These are phyloP conservation scores for Colletotrichum navitas DNA, from an alignment of 2,329 filamentous ascomycete species.

Conservation along the genomic window DNA sequence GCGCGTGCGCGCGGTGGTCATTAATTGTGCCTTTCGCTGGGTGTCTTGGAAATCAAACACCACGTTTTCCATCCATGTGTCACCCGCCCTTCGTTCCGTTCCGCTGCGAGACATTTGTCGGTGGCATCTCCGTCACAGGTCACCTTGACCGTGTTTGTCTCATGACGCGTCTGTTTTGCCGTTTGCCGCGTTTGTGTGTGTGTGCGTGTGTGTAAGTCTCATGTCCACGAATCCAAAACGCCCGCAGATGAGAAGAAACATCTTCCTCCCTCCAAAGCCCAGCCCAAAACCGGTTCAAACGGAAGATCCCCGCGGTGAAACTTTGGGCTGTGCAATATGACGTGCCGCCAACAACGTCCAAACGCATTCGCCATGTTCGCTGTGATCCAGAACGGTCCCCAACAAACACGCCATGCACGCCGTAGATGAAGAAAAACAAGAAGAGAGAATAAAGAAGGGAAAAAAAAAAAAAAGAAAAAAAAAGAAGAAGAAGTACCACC, in stretches of 20 bases:
- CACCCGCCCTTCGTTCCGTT: not conserved
- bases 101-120: conserved; percentile 1
- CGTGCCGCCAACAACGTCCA: conserved; percentile 4
- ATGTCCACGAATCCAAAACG: conserved; percentile 18
- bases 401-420: not conserved
- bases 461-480: not conserved
- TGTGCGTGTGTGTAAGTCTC: not conserved
- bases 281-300: not conserved
- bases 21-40: conserved; percentile 16
- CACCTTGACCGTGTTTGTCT: conserved; percentile 10
- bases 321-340: conserved; percentile 8
- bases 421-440: not conserved
- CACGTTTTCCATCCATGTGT: not conserved
- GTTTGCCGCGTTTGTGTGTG: not conserved
- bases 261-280: not conserved
- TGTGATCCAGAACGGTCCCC: conserved; percentile 1
- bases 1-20: not conserved
- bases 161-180: conserved; percentile 6
- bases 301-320: not conserved
- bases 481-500: not conserved
- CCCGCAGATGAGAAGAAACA: conserved; percentile 23
- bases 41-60: conserved; percentile 16
- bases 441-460: not conserved
- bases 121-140: not conserved
- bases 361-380: conserved; percentile 4